A percentile compares a stretch with the other conserved stretches of the same genome.
Conservation (phyloP, 768 basidiomycete species). For the Daedaleopsis nitida region DNA sequence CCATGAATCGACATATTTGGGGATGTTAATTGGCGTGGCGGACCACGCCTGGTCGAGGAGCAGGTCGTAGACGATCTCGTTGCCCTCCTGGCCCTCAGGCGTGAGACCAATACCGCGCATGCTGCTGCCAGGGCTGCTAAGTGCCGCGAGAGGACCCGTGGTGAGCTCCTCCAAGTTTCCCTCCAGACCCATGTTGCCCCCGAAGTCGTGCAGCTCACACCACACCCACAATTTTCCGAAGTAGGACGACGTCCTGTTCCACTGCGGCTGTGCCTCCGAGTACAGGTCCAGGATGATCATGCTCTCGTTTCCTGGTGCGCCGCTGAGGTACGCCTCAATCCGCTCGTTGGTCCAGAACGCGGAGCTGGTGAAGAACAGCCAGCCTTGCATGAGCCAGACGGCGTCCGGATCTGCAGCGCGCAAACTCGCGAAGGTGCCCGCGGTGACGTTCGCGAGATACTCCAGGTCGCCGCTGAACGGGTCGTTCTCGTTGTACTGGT, state of each 20-base stretch:
- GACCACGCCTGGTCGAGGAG: slow-evolving; percentile 46
- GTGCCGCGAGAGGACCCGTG: slow-evolving; percentile 33
- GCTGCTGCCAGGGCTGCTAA: slow-evolving; percentile 31
- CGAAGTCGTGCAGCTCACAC: slow-evolving; percentile 44
- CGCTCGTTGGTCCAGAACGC: slow-evolving; percentile 43
- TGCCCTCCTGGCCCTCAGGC: slow-evolving; percentile 44
- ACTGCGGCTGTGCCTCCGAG: slow-evolving; percentile 42
- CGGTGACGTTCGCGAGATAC: slow-evolving; percentile 37
- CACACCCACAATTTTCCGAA: slow-evolving; percentile 45
- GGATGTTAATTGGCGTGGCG: slow-evolving; percentile 33
- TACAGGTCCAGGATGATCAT: slow-evolving; percentile 46
- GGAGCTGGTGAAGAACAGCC: slow-evolving; percentile 40
- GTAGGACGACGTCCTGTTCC: slow-evolving; percentile 42
- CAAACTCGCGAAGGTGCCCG: slow-evolving; percentile 38
- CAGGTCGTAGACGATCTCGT: slow-evolving; percentile 45
- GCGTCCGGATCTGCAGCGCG: slow-evolving; percentile 42
- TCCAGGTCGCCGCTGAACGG: slow-evolving; percentile 36
- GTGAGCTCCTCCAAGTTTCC: slow-evolving; percentile 39
- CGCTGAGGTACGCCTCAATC: slow-evolving; percentile 41
- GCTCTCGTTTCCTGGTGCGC: slow-evolving; percentile 37
- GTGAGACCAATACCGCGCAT: slow-evolving; percentile 44
- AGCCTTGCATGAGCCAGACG: slow-evolving; percentile 45
- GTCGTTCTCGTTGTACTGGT: slow-evolving; percentile 46
- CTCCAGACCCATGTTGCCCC: slow-evolving; percentile 42
- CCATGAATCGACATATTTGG: slow-evolving; percentile 36